Evolutionary conservation across 1,139 yeast genomes (phyloP).

Genomic region (Debaryomyces fabryi): DNA sequence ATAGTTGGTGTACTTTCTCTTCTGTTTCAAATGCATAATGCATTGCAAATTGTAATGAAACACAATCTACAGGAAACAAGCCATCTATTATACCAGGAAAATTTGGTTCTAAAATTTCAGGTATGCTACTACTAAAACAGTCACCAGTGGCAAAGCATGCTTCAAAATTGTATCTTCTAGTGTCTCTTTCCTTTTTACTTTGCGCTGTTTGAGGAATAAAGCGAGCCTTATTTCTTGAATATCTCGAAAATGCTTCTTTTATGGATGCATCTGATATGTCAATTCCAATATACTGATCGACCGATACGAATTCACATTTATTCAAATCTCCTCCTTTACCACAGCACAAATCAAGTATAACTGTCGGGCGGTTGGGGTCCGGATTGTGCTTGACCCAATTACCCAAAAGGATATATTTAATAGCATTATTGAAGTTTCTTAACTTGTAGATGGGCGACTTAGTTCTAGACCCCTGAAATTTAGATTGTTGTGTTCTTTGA

Average conservation of each 20-base stretch:
- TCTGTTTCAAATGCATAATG: constrained; percentile 95
- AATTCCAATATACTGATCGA: constrained; percentile 81
- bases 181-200: constrained; percentile 41
- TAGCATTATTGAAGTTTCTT: constrained; percentile 87
- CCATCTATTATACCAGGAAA: constrained; percentile 56
- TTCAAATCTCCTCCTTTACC: constrained; percentile 98
- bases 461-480: constrained; percentile 60
- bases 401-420: constrained; percentile 83
- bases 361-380: constrained; percentile 45
- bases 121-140: constrained; percentile 72
- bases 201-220: constrained; percentile 31
- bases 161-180: constrained; percentile 58
- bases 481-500: constrained; percentile 74
- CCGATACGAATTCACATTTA: constrained; percentile 78
- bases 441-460: constrained; percentile 84
- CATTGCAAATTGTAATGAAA: constrained; percentile 86
- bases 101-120: constrained; percentile 69
- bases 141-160: constrained; percentile 91
- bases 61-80: constrained; percentile 83
- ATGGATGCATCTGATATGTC: constrained; percentile 92
- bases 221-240: constrained; percentile 47
- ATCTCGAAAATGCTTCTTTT: constrained; percentile 80
- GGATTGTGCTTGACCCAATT: constrained; percentile 55
- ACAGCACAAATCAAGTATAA: constrained; percentile 82
- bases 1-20: constrained; percentile 69